Evolutionary conservation across 2,329 filamentous ascomycete genomes (phyloP).

Genomic region (Calonectria pauciramosa): DNA sequence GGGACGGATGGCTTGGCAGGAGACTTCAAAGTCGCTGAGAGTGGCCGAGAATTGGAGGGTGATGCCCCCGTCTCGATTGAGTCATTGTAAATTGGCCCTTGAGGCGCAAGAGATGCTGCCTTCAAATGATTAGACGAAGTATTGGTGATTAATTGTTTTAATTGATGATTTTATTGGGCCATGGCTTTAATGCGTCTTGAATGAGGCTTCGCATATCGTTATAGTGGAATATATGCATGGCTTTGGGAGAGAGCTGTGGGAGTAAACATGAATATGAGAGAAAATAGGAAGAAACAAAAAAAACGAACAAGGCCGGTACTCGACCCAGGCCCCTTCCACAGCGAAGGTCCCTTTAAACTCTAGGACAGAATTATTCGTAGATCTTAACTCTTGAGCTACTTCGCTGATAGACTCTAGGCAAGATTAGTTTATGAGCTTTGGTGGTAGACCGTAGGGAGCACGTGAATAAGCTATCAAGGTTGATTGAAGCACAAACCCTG

Average conservation of each 20-base stretch:
- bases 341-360: not conserved
- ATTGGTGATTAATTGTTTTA: not conserved
- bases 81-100: conserved; percentile 29
- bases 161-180: not conserved
- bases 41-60: conserved; percentile 42
- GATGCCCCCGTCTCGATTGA: conserved; percentile 46
- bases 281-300: not conserved
- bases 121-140: not conserved
- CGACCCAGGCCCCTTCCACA: not conserved
- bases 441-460: not conserved
- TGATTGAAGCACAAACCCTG: not conserved
- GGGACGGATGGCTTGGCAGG: conserved; percentile 58
- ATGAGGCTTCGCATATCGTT: not conserved
- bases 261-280: not conserved
- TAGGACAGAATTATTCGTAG: not conserved
- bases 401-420: not conserved
- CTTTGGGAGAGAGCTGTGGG: not conserved
- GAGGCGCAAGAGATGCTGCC: no score
- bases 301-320: not conserved
- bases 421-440: not conserved
- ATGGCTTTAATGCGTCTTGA: not conserved
- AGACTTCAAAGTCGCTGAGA: conserved; percentile 40
- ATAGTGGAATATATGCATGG: not conserved
- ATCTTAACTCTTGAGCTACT: not conserved
- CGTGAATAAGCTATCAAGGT: not conserved